Base-by-base conservation (phyloP, 176 grass and related monocot species). In the Avena eriantha region DNA sequence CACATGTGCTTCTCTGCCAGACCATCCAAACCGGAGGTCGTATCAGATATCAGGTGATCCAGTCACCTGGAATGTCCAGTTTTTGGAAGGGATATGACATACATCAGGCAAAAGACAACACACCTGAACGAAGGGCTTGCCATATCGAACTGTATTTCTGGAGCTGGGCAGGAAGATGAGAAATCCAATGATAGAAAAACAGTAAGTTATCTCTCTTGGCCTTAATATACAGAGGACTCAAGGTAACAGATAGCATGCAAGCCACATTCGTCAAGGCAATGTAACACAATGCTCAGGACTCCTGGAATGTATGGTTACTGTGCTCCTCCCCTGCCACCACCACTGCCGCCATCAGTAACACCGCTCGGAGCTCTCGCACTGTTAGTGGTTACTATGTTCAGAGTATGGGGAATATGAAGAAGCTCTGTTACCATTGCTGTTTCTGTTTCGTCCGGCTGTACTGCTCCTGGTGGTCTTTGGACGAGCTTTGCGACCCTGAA, bases 401-500 rank as follows among this genome's bases (percentile, higher is more conserved):
- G 88, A 84, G 68, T 91, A 94, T 67, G 84, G 92, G 36, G 88
- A 89, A 87, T 90, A 96, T 19, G 92, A 82, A 4, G 90, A 77
- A 53, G 86, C 84, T 10, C 86, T 36, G 45, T 71, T 94, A n/a
- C 92, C 86, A 8, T 90, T 91, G 23, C 80, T 87, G 80, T 78
- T 89, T 84, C 93, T 90, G 43, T 76, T 91, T 31, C 93, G 90
- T 51, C 86, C 86, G 49, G 94, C 83, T 53, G 90, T 92, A 88
- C 76, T 92, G 70, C 96, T 98, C 66, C 93, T 80, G 39, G 96
- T 98, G 57, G 72, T 69, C 80, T 98, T 98, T 3, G 88, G 41
- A 10, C 93, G 86, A 82, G 96, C 92, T 81, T 92, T 94, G 35
- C 96, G 90, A 10, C 96, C 96, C 96, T 98, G 85, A 88, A 86